These are phyloP conservation scores for Termitomyces titanicus DNA, from an alignment of 768 basidiomycete genomes.

Conservation along the genomic window DNA sequence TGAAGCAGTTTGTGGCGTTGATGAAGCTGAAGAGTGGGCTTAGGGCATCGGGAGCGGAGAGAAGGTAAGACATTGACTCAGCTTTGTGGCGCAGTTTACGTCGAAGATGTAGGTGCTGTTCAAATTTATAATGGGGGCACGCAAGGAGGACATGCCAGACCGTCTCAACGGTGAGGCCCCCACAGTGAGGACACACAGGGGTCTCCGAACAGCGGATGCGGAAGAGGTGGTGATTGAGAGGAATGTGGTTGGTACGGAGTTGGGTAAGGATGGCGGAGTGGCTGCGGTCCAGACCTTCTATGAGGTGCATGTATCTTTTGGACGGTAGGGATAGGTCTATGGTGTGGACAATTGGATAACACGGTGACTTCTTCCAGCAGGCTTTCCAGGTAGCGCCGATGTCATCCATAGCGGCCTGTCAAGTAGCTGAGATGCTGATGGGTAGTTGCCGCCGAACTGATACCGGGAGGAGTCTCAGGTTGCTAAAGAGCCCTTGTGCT, in stretches of 20 bases:
- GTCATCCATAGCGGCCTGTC: background rate
- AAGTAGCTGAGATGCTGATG: slow-evolving; percentile 10
- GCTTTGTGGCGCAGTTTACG: background rate
- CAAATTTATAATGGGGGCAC: background rate
- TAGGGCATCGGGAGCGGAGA: background rate
- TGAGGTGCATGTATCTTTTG: background rate
- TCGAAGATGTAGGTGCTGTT: background rate
- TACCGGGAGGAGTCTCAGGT: background rate
- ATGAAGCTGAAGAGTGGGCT: background rate
- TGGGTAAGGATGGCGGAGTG: slow-evolving; percentile 22
- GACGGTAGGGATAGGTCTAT: slow-evolving; percentile 13
- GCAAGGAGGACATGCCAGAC: background rate
- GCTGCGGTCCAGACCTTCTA: background rate
- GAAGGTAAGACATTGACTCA: background rate
- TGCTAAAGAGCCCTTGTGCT: background rate
- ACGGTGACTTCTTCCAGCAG: slow-evolving; percentile 4
- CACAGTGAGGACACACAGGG: slow-evolving; percentile 15
- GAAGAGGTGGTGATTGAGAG: slow-evolving; percentile 26
- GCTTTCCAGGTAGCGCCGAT: background rate
- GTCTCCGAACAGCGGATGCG: slow-evolving; percentile 13
- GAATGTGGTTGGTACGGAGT: slow-evolving; percentile 27
- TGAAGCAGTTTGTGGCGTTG: background rate
- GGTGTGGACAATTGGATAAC: background rate
- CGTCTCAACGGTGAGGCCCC: background rate
- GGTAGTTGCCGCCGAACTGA: slow-evolving; percentile 8